phyloP scores from a whole-genome alignment of 176 grass and related monocot genomes.

The Triticum turgidum region DNA sequence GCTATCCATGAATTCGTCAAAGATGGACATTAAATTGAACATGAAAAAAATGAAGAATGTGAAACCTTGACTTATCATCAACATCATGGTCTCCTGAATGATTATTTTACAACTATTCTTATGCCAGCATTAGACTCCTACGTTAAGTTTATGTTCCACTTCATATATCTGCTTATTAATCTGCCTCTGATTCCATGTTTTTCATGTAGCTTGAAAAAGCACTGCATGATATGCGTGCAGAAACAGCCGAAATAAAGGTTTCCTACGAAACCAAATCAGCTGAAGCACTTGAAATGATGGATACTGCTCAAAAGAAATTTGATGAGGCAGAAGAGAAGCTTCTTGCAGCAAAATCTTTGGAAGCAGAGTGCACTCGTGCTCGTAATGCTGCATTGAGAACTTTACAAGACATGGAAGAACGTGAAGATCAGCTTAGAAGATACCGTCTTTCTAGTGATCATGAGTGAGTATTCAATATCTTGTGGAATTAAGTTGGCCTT shows the following conservation, averaged over 20 bases:
- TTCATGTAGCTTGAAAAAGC: slow-evolving; percentile 85
- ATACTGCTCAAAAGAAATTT: slow-evolving; percentile 68
- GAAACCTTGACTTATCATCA: neutral
- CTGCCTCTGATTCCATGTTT: slow-evolving; percentile 27
- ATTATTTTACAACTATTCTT: neutral
- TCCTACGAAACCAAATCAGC: slow-evolving; percentile 67
- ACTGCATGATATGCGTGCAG: slow-evolving; percentile 66
- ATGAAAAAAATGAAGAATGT: neutral
- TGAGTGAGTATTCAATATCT: slow-evolving; percentile 55
- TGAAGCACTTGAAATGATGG: slow-evolving; percentile 57
- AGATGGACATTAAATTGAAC: neutral
- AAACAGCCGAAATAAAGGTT: slow-evolving; percentile 82
- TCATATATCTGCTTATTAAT: slow-evolving; percentile 5
- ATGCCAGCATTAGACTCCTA: neutral
- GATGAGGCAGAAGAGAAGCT: slow-evolving; percentile 77
- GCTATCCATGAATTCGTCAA: neutral
- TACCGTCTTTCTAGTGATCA: slow-evolving; percentile 43
- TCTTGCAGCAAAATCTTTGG: slow-evolving; percentile 59
- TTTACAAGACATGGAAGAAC: slow-evolving; percentile 79
- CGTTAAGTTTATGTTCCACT: neutral
- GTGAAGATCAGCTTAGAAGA: slow-evolving; percentile 83
- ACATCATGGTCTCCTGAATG: neutral
- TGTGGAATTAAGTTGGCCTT: slow-evolving; percentile 36
- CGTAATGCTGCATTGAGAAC: slow-evolving; percentile 54
- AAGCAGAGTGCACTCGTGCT: slow-evolving; percentile 51